Conservation (phyloP, 2,329 filamentous ascomycete genomes). For the Cordyceps javanica region DNA sequence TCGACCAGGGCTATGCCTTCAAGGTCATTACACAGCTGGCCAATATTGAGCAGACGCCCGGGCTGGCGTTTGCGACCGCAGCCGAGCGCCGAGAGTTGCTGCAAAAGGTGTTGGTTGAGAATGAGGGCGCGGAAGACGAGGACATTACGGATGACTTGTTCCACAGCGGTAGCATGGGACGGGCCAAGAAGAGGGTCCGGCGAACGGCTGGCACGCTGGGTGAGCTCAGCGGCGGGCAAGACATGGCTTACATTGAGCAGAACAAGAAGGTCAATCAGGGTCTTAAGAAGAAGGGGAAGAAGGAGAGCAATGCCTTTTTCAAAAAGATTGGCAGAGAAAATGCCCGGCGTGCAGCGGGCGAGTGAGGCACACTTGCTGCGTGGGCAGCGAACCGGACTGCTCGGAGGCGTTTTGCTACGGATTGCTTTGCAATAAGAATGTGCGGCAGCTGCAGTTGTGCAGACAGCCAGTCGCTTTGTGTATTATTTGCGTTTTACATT, state of each 20-base stretch:
- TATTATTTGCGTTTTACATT: background rate
- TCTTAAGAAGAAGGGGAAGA: constrained; percentile 33
- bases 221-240: constrained; percentile 83
- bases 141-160: constrained; percentile 46
- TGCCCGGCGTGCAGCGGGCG: constrained; percentile 28
- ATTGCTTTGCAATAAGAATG: background rate
- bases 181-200: constrained; percentile 54
- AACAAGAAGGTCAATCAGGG: constrained; percentile 61
- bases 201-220: constrained; percentile 80
- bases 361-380: constrained; percentile 15
- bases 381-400: background rate
- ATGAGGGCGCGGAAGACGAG: constrained; percentile 69
- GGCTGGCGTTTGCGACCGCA: constrained; percentile 72
- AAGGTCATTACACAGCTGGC: constrained; percentile 96
- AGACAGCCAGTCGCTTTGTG: background rate
- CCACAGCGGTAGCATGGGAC: constrained; percentile 39
- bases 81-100: constrained; percentile 79
- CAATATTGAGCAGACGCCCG: constrained; percentile 78
- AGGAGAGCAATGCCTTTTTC: constrained; percentile 35
- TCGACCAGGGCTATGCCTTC: constrained; percentile 97
- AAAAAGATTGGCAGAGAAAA: constrained; percentile 38
- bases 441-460: background rate
- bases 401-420: background rate
- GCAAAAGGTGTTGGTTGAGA: constrained; percentile 82
- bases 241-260: constrained; percentile 94